Conservation (phyloP, 1,284 basidiomycete genomes). For the Flammula alnicola region DNA sequence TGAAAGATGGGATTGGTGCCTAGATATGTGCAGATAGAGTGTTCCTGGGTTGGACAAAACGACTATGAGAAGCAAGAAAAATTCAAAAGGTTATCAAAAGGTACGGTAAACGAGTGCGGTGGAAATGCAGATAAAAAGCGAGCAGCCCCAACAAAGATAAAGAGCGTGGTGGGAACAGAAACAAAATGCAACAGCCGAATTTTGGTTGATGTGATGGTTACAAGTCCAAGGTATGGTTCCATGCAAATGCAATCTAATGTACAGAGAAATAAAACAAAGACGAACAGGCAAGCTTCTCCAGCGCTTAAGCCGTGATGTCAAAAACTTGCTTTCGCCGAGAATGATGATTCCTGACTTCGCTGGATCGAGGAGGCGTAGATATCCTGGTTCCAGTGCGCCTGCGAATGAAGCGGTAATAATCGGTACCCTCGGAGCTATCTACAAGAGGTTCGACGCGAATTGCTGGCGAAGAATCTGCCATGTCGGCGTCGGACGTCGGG, state of each 20-base stretch:
- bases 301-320: conserved; percentile 9
- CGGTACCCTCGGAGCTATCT: conserved; percentile 32
- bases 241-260: conserved; percentile 21
- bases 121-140: conserved; percentile 6
- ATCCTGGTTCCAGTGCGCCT: conserved; percentile 47
- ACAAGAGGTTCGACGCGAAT: conserved; percentile 26
- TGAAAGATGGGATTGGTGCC: conserved; percentile 3
- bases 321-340: conserved; percentile 30
- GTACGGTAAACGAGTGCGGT: conserved; percentile 18
- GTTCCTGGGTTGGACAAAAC: conserved; percentile 4
- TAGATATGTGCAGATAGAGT: conserved; percentile 1
- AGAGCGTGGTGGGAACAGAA: conserved; percentile 21
- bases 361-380: conserved; percentile 42
- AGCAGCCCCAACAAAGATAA: conserved; percentile 16
- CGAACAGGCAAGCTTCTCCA: conserved; percentile 4
- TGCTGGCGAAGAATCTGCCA: conserved; percentile 27
- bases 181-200: conserved; percentile 15
- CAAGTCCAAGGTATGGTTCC: conserved; percentile 27
- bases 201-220: conserved; percentile 20
- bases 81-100: conserved; percentile 5
- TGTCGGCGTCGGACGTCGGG: conserved; percentile 39
- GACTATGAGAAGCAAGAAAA: background rate
- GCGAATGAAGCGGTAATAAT: conserved; percentile 35
- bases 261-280: conserved; percentile 16
- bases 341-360: conserved; percentile 32